Evolutionary conservation across 1,139 yeast species (phyloP).

Genomic region (Candida sanyaensis): DNA sequence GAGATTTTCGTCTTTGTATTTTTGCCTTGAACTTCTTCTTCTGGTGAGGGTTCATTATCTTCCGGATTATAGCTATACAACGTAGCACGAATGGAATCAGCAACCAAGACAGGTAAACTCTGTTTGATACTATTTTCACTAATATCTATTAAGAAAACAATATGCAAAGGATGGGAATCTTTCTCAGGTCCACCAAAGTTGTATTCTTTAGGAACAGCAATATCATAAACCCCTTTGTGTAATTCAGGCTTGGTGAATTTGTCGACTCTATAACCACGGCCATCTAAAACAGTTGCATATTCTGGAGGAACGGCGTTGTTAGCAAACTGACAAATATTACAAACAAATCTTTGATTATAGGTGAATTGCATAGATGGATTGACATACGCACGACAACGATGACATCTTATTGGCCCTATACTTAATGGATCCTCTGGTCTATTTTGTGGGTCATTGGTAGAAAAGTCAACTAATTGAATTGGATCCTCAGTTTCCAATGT

Average conservation of each 20-base stretch:
- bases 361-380: conserved; percentile 83
- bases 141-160: conserved; percentile 79
- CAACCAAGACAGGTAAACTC: conserved; percentile 64
- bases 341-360: conserved; percentile 64
- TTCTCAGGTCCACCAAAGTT: conserved; percentile 45
- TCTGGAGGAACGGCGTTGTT: conserved; percentile 71
- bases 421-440: conserved; percentile 30
- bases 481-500: conserved; percentile 47
- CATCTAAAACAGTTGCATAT: conserved; percentile 65
- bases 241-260: conserved; percentile 71
- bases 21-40: neutral
- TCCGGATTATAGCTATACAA: conserved; percentile 33
- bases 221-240: conserved; percentile 82
- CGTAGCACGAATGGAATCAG: conserved; percentile 71
- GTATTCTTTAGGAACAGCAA: conserved; percentile 74
- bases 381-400: conserved; percentile 85
- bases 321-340: conserved; percentile 84
- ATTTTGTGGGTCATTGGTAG: neutral
- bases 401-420: conserved; percentile 82
- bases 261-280: conserved; percentile 64
- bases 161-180: conserved; percentile 52
- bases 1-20: conserved; percentile 41
- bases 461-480: conserved; percentile 71
- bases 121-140: conserved; percentile 62
- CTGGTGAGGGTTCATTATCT: conserved; percentile 3